Evolutionary conservation across 2,329 filamentous ascomycete species (phyloP).

Genomic region (Trichoderma sp.): DNA sequence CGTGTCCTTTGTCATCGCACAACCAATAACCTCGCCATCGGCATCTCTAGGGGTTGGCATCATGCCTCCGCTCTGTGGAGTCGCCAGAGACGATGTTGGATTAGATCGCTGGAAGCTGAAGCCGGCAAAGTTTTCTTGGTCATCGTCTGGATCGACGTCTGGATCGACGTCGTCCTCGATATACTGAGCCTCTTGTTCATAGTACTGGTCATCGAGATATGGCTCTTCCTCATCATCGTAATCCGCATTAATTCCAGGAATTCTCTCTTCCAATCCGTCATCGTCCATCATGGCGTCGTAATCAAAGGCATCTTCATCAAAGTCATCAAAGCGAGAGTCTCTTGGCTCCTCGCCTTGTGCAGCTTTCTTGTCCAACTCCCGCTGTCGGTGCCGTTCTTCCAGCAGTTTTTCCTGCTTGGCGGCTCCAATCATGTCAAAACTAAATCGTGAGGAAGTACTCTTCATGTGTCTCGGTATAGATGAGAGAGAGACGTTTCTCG

Average conservation of each 20-base stretch:
- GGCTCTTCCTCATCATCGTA: conserved; percentile 45
- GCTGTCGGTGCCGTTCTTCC: conserved; percentile 70
- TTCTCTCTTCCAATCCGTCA: conserved; percentile 64
- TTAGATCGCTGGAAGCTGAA: conserved; percentile 58
- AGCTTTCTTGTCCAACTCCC: conserved; percentile 60
- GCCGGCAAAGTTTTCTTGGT: conserved; percentile 60
- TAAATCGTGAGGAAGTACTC: conserved; percentile 76
- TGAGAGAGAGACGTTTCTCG: conserved; percentile 53
- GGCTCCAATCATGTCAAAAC: conserved; percentile 74
- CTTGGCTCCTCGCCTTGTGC: conserved; percentile 38
- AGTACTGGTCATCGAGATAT: conserved; percentile 30
- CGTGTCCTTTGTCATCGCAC: conserved; percentile 52
- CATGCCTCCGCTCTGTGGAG: conserved; percentile 48
- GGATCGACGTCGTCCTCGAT: conserved; percentile 40
- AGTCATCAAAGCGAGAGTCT: conserved; percentile 60
- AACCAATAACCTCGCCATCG: conserved; percentile 54
- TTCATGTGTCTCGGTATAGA: conserved; percentile 64
- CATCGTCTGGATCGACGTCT: conserved; percentile 52
- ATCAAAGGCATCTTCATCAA: conserved; percentile 59
- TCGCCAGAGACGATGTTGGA: conserved; percentile 49
- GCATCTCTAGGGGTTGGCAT: conserved; percentile 55
- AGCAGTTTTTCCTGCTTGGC: conserved; percentile 66
- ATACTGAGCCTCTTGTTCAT: conserved; percentile 26
- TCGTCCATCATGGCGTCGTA: conserved; percentile 65
- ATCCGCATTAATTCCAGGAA: conserved; percentile 57